A percentile compares a stretch with the other conserved stretches of the same genome.
phyloP scores from a whole-genome alignment of 192 early-diverging fungal genomes.

The Backusella psychrophila region DNA sequence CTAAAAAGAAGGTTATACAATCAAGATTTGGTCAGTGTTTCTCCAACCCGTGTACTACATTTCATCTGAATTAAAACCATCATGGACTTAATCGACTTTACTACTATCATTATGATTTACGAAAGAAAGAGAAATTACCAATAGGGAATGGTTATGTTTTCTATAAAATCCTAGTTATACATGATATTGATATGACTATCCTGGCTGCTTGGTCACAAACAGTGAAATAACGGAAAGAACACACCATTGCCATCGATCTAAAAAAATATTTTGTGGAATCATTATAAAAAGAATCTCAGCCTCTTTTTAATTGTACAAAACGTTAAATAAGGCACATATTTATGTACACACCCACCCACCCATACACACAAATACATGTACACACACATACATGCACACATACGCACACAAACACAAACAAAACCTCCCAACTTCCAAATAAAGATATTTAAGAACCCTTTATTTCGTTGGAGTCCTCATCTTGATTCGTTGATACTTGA shows the following conservation, averaged over 20 bases:
- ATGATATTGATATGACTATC: neutral
- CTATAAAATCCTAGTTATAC: neutral
- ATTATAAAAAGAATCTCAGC: neutral
- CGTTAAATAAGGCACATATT: neutral
- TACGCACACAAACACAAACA: neutral
- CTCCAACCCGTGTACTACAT: neutral
- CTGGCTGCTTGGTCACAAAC: neutral
- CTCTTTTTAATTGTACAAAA: neutral
- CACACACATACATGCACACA: neutral
- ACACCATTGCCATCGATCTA: neutral
- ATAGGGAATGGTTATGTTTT: neutral
- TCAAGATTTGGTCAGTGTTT: neutral
- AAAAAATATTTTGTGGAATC: neutral
- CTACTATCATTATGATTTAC: neutral
- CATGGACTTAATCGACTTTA: neutral
- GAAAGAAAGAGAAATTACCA: neutral
- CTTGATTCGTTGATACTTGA: neutral
- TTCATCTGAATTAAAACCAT: neutral
- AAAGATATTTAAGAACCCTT: conserved; percentile 6
- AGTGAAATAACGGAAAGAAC: neutral
- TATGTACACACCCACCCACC: neutral
- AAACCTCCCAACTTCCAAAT: neutral
- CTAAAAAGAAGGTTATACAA: neutral
- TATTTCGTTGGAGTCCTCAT: neutral
- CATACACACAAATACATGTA: neutral